Base-by-base conservation (phyloP, 805 yeast genomes). In the Zygoascus tannicola region DNA sequence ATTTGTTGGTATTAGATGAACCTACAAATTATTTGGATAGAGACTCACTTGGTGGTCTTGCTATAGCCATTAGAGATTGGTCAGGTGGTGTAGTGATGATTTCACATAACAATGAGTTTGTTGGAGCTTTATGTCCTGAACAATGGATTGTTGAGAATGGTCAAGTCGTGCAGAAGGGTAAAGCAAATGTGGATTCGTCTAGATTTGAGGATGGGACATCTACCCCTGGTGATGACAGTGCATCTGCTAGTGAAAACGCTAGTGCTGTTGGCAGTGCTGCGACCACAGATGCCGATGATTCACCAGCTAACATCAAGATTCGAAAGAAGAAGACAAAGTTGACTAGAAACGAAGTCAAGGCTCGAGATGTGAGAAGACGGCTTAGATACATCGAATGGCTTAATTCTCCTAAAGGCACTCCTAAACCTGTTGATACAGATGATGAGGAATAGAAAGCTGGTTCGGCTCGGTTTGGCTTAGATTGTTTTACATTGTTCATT, bases 81-180 rank as follows among this genome's bases (percentile, higher is more conserved):
- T 67, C 77, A 50, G 98, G 98, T 62, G 97, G 97, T 70, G 97
- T 90, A 50, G 94, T 90, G 47, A 85, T 90, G 95, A 90, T 90
- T 68, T 88, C 97, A 51, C 98, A 90, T 71, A 90, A 90, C 71
- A 81, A 81, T 58, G 98, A 90, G 67, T 90, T 90, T 55, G 96
- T 88, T 36, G 95, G 97, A 44, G 97, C 97, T 4, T 69, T 90
- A 57, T 88, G 97, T 65, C 97, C 97, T 32, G 98, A 90, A 69
- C 97, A 88, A 67, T 90, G 98, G 98, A 78, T 83, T 55, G 95
- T 90, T 45, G 95, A 86, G 63, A 83, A 88, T 58, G 97, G 97
- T 63, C 74, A 74, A 47, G 80, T 90, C 70, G 83, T 84, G 21
- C 86, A 81, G 56, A 84, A 80, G 70, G 95, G 95, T 50, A 75